Evolutionary conservation across 2,329 filamentous ascomycete genomes (phyloP).

Genomic region (Diaporthe longicolla): DNA sequence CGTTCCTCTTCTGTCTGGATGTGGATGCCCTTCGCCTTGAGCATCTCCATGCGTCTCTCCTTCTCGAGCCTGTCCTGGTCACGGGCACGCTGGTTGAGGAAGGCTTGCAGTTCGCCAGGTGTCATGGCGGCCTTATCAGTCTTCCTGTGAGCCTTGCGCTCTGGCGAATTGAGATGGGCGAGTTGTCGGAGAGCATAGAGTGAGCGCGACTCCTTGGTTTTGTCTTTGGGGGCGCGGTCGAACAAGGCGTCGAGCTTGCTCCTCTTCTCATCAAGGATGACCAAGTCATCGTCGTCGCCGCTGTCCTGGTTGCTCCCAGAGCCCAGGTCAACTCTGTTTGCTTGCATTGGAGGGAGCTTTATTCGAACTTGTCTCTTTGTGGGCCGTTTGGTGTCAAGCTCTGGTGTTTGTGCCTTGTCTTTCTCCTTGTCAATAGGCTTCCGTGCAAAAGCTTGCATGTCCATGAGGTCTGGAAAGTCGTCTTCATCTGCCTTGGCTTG

Average conservation of each 20-base stretch:
- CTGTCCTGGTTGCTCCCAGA: slow-evolving; percentile 47
- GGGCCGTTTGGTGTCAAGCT: slow-evolving; percentile 43
- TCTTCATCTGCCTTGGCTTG: slow-evolving; percentile 47
- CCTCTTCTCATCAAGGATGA: slow-evolving; percentile 68
- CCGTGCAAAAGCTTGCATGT: slow-evolving; percentile 42
- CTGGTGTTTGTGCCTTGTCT: slow-evolving; percentile 62
- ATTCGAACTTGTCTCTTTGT: slow-evolving; percentile 65
- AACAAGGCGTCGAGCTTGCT: slow-evolving; percentile 75
- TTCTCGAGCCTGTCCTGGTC: slow-evolving; percentile 85
- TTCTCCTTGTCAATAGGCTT: slow-evolving; percentile 69
- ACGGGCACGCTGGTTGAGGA: slow-evolving; percentile 79
- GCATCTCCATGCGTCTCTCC: slow-evolving; percentile 80
- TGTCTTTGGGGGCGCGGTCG: slow-evolving; percentile 75
- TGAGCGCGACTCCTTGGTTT: slow-evolving; percentile 73
- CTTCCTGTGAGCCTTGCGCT: slow-evolving; percentile 62
- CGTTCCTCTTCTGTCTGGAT: slow-evolving; percentile 90
- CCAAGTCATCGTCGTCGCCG: slow-evolving; percentile 70
- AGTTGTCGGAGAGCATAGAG: slow-evolving; percentile 80
- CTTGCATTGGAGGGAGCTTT: slow-evolving; percentile 59
- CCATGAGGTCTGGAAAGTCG: slow-evolving; percentile 52
- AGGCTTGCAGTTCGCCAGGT: slow-evolving; percentile 76
- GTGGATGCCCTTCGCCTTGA: slow-evolving; percentile 84
- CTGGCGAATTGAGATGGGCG: slow-evolving; percentile 78
- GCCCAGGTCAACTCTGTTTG: slow-evolving; percentile 57
- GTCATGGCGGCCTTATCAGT: slow-evolving; percentile 72